A percentile compares a stretch with the other conserved stretches of the same genome.
These are phyloP conservation scores for Fusarium marasasianum DNA, from an alignment of 2,329 filamentous ascomycete species.

Conservation along the genomic window DNA sequence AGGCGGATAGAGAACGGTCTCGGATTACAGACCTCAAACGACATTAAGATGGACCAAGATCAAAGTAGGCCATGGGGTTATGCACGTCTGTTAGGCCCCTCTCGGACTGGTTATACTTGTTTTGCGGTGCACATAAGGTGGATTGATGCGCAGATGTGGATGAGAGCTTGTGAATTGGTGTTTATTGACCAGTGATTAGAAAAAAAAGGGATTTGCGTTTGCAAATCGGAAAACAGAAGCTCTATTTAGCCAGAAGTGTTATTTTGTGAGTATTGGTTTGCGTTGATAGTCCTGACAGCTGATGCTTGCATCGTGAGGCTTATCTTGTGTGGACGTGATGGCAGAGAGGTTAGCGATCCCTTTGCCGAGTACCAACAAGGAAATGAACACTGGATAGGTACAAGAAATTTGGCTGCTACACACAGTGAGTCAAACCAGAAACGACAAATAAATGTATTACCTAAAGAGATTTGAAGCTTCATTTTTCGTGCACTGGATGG, in stretches of 20 bases:
- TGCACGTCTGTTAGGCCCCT: neutral
- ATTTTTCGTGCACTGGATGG: neutral
- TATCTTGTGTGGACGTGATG: neutral
- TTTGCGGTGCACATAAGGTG: neutral
- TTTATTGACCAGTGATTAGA: neutral
- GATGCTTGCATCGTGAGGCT: neutral
- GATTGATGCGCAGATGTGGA: neutral
- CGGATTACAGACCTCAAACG: no score
- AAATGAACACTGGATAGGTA: neutral
- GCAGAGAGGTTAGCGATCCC: neutral
- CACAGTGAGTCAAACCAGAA: neutral
- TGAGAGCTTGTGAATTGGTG: neutral
- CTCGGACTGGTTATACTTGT: no score
- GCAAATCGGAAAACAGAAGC: neutral
- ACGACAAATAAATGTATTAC: fast-evolving
- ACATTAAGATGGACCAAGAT: no score
- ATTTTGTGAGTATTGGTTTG: neutral
- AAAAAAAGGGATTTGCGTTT: no score
- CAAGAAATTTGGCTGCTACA: neutral
- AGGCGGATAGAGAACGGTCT: no score
- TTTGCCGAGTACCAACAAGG: neutral
- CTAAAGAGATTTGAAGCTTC: neutral
- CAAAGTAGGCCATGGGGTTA: neutral
- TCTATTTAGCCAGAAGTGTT: no score
- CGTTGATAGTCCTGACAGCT: neutral